A percentile compares a stretch with the other conserved stretches of the same genome.
phyloP scores from a whole-genome alignment of 2,329 filamentous ascomycete genomes.

The Colletotrichum cereale region DNA sequence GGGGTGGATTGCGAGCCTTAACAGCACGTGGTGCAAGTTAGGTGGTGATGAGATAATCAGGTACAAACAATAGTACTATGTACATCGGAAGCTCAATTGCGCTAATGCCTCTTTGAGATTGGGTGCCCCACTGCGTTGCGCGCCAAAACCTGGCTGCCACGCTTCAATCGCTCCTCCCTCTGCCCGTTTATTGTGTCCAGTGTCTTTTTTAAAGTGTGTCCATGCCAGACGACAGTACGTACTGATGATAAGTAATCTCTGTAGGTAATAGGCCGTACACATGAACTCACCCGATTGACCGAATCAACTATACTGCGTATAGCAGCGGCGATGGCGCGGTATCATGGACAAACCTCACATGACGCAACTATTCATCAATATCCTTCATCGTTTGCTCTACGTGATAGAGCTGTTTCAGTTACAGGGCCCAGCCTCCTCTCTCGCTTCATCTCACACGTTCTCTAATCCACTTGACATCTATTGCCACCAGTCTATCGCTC shows the following conservation, averaged over 20 bases:
- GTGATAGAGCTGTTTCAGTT: background rate
- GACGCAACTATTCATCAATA: background rate
- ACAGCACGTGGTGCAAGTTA: fast-evolving
- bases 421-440: background rate
- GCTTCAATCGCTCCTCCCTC: conserved; percentile 6
- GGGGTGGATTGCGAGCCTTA: background rate
- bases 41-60: background rate
- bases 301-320: too few relatives aligned
- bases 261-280: too few relatives aligned
- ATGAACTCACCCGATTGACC: too few relatives aligned
- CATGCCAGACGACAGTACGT: too few relatives aligned
- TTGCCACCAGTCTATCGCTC: background rate
- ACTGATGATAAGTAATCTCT: too few relatives aligned
- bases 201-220: background rate
- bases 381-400: background rate
- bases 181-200: background rate
- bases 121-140: conserved; percentile 5
- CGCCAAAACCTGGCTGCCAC: conserved; percentile 30
- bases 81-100: background rate
- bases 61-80: background rate
- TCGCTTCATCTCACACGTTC: background rate
- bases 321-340: too few relatives aligned
- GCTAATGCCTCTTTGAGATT: background rate
- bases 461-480: background rate
- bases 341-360: background rate